Base-by-base conservation (phyloP, 2,329 filamentous ascomycete genomes). In the Cladorrhinum sp. region DNA sequence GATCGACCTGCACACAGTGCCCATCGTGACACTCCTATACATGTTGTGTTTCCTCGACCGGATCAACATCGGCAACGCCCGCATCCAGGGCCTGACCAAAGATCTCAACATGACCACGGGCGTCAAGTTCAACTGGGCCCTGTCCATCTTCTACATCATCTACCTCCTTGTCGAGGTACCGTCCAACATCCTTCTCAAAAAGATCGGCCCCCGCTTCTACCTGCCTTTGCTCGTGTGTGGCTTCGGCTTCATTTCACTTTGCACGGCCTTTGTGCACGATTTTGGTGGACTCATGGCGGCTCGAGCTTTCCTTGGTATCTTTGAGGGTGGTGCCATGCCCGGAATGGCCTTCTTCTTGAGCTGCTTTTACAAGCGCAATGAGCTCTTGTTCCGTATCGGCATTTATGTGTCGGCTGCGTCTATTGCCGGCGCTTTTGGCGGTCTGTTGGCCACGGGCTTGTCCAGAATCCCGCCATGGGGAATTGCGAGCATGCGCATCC, bases 281-380 rank as follows among this genome's bases (percentile, higher is more conserved):
- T 83, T 80, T 58, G 68, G 71, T 16, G 76, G 78, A 16, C 74
- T 86, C 2, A 73, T 82, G 59, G 77, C 70, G 3, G 75, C 78
- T 3, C 76, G 83, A 33, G 75, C 79, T 3, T 73, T 83, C 20
- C 73, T 85, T 2, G 82, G 83, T 10, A 65, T 84, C 4, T 83
- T 83, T 42, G 83, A 86, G 68, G 82, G 82, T 24, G 83, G 83
- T 60, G 79, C 82, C 10, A 83, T 85, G 77, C 83, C 82, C 46
- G 82, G 82, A 9, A 78, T 84, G 64, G 80, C 81, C 18, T 85
- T 84, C 68, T 82, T 80, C 68, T 77, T 85, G 10, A 80, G 77
- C 58, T 80, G 77, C 55, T 85, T 84, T 69, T 85, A 86, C 72
- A 82, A 80, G 69, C 75, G 82, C 58, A 73, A 81, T 55, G 82